Conservation (phyloP, 2,329 filamentous ascomycete genomes). For the Exophiala oligosperma region DNA sequence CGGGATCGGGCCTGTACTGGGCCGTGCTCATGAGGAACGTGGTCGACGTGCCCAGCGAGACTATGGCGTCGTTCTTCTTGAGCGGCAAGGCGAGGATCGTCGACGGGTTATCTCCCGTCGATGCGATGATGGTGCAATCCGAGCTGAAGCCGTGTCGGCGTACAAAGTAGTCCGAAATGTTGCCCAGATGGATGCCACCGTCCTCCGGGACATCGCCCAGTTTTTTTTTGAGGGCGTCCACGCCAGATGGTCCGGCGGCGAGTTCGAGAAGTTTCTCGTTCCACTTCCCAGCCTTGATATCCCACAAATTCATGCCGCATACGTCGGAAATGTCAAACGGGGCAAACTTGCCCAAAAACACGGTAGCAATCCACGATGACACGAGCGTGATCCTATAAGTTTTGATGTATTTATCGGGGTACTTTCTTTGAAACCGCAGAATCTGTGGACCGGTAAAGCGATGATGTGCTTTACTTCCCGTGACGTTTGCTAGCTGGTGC, state of each 20-base stretch:
- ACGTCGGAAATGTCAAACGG: constrained; percentile 93
- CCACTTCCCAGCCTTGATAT: constrained; percentile 74
- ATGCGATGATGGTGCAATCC: constrained; percentile 76
- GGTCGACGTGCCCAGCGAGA: constrained; percentile 90
- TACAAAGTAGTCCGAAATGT: constrained; percentile 76
- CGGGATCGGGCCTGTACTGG: constrained; percentile 83
- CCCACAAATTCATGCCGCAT: constrained; percentile 96
- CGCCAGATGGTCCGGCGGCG: constrained; percentile 65
- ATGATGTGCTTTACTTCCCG: constrained; percentile 93
- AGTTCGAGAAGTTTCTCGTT: constrained; percentile 73
- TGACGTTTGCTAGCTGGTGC: constrained; percentile 71
- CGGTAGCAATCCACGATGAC: constrained; percentile 89
- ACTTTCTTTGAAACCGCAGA: constrained; percentile 76
- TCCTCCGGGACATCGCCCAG: constrained; percentile 78
- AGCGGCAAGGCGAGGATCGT: constrained; percentile 91
- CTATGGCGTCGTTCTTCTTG: constrained; percentile 85
- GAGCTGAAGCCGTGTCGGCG: constrained; percentile 72
- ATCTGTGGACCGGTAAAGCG: constrained; percentile 98
- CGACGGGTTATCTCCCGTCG: constrained; percentile 93
- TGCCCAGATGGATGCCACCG: constrained; percentile 75
- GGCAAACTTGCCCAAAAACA: constrained; percentile 82
- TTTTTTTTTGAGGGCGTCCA: constrained; percentile 69
- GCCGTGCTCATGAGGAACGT: constrained; percentile 97
- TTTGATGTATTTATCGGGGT: constrained; percentile 76
- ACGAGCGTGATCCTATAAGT: constrained; percentile 89